These are phyloP conservation scores for Crassisporium funariophilum DNA, from an alignment of 768 basidiomycete genomes.

Conservation along the genomic window DNA sequence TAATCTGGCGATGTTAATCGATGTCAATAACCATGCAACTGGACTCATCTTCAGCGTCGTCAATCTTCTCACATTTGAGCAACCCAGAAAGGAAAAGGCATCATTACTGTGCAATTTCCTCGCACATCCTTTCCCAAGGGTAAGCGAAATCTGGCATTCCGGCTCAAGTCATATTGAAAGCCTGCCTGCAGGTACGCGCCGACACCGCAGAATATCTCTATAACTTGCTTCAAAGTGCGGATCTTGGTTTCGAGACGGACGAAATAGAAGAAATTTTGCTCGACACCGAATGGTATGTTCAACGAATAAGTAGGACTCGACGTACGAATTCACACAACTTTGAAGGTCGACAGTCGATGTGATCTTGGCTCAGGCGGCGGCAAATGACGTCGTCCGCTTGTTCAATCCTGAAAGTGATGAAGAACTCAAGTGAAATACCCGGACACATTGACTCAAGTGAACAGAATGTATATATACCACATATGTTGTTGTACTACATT, in stretches of 20 bases:
- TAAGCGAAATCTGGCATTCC: slow-evolving; percentile 34
- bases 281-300: slow-evolving; percentile 79
- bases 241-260: slow-evolving; percentile 65
- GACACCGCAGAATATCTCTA: slow-evolving; percentile 86
- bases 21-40: too few relatives aligned
- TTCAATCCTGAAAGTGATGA: too few relatives aligned
- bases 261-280: slow-evolving; percentile 69
- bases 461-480: too few relatives aligned
- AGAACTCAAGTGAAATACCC: too few relatives aligned
- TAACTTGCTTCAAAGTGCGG: slow-evolving; percentile 69
- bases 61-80: slow-evolving; percentile 58
- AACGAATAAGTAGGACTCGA: too few relatives aligned
- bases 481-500: too few relatives aligned
- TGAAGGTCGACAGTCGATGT: slow-evolving; percentile 52
- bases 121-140: slow-evolving; percentile 79
- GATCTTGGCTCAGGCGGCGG: slow-evolving; percentile 38
- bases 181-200: slow-evolving; percentile 61
- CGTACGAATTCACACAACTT: slow-evolving; percentile 5
- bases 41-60: slow-evolving; percentile 51
- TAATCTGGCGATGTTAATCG: background rate
- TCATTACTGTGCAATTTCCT: slow-evolving; percentile 62
- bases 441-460: too few relatives aligned
- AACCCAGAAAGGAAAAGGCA: slow-evolving; percentile 47
- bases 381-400: slow-evolving; percentile 41
- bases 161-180: slow-evolving; percentile 7